Percentiles rank a stretch among this genome's conserved stretches.
Evolutionary conservation across 306 rosid species (phyloP).

Genomic region (Delonix regia): DNA sequence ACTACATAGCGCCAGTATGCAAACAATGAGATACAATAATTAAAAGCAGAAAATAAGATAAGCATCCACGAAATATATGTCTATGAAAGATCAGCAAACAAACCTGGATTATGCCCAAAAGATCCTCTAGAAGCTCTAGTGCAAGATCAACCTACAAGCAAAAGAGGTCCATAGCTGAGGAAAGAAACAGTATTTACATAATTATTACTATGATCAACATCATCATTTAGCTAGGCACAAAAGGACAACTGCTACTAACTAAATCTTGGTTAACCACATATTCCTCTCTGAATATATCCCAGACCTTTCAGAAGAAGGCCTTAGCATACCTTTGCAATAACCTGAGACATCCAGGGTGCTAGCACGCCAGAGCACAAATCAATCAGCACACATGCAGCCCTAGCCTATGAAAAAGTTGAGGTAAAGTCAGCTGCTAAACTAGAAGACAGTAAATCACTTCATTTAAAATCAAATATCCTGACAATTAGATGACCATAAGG

Average conservation of each 20-base stretch:
- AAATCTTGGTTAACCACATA: background rate
- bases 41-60: slow-evolving; percentile 25
- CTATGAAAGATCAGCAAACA: slow-evolving; percentile 9
- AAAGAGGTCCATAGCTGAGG: slow-evolving; percentile 36
- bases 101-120: slow-evolving; percentile 88
- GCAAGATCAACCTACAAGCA: slow-evolving; percentile 79
- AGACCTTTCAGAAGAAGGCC: slow-evolving; percentile 24
- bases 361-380: slow-evolving; percentile 81
- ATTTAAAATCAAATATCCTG: background rate
- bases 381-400: slow-evolving; percentile 89
- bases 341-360: slow-evolving; percentile 88
- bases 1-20: slow-evolving; percentile 15
- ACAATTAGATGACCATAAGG: slow-evolving; percentile 10
- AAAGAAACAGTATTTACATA: slow-evolving; percentile 29
- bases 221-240: slow-evolving; percentile 7
- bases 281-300: background rate
- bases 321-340: slow-evolving; percentile 77
- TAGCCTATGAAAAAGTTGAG: slow-evolving; percentile 58
- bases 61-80: background rate
- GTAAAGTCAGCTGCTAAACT: slow-evolving; percentile 29
- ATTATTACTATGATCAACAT: slow-evolving; percentile 1
- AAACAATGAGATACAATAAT: slow-evolving; percentile 10
- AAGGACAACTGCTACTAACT: background rate
- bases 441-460: slow-evolving; percentile 29
- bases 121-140: slow-evolving; percentile 92